These are phyloP conservation scores for Hordeum vulgare DNA, from an alignment of 176 grass and related monocot genomes.

Conservation along the genomic window DNA sequence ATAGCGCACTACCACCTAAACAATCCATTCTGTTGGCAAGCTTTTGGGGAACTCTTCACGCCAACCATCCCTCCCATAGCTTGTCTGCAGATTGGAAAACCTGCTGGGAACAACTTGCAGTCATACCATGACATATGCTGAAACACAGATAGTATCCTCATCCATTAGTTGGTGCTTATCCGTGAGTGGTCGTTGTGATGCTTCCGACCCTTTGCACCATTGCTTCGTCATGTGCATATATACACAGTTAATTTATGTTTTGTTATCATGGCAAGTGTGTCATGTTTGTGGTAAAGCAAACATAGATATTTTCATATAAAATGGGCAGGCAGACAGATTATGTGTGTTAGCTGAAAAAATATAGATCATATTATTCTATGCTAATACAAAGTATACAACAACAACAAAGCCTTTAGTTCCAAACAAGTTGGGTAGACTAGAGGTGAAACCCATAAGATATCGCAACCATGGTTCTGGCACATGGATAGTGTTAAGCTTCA, in stretches of 20 bases:
- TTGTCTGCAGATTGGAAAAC: conserved; percentile 93
- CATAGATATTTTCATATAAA: conserved; percentile 9
- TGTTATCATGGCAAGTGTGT: conserved; percentile 8
- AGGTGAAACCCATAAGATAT: too few relatives aligned
- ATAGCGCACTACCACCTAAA: conserved; percentile 71
- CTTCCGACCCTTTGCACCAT: conserved; percentile 69
- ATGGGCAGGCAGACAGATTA: background rate
- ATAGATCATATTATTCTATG: background rate
- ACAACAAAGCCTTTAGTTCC: too few relatives aligned
- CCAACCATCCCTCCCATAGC: conserved; percentile 66
- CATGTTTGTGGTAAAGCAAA: conserved; percentile 18
- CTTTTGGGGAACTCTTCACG: conserved; percentile 79
- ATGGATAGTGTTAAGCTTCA: too few relatives aligned
- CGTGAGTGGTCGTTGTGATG: conserved; percentile 52
- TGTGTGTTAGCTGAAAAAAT: conserved; percentile 26
- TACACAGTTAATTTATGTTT: conserved; percentile 47
- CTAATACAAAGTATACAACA: background rate
- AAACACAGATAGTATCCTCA: conserved; percentile 25
- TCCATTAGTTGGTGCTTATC: conserved; percentile 40
- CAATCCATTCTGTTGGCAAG: conserved; percentile 91
- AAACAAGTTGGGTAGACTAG: too few relatives aligned
- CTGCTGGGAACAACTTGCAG: conserved; percentile 68
- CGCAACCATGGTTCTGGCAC: too few relatives aligned
- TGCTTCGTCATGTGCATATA: conserved; percentile 65
- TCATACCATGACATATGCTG: conserved; percentile 77